Percentiles rank a stretch among this genome's conserved stretches.
These are phyloP conservation scores for Leccinum barrowsii DNA, from an alignment of 768 basidiomycete species.

Conservation along the genomic window DNA sequence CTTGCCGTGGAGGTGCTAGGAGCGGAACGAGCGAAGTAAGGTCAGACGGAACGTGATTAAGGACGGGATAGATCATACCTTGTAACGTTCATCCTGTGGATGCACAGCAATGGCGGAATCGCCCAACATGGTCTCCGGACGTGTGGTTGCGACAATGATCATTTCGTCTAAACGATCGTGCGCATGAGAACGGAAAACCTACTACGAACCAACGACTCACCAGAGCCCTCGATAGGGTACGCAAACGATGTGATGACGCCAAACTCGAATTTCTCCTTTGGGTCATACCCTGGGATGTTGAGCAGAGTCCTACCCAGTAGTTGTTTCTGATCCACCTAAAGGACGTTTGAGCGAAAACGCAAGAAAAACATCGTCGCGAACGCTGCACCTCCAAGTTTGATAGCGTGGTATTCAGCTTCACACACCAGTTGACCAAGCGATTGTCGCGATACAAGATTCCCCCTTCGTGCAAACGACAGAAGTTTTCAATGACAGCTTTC, in stretches of 20 bases:
- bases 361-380: not conserved
- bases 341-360: not conserved
- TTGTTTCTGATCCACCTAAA: slow-evolving; percentile 88
- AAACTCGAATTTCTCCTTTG: slow-evolving; percentile 96
- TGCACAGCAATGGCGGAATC: slow-evolving; percentile 98
- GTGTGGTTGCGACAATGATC: slow-evolving; percentile 93
- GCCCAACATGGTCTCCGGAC: slow-evolving; percentile 98
- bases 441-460: slow-evolving; percentile 94
- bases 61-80: slow-evolving; percentile 34
- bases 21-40: not conserved
- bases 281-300: slow-evolving; percentile 90
- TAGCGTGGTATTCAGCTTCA: slow-evolving; percentile 89
- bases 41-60: not conserved
- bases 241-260: slow-evolving; percentile 96
- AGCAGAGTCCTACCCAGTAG: slow-evolving; percentile 81
- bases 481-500: slow-evolving; percentile 87
- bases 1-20: slow-evolving; percentile 89
- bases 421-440: slow-evolving; percentile 98
- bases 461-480: slow-evolving; percentile 87
- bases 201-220: slow-evolving; percentile 35
- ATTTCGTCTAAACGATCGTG: slow-evolving; percentile 59
- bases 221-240: slow-evolving; percentile 84
- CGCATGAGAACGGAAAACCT: not conserved
- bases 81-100: slow-evolving; percentile 89
- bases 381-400: slow-evolving; percentile 90